phyloP scores from a whole-genome alignment of 225 moss, liverwort and hornwort species.

The Pseudoscleropodium purum region DNA sequence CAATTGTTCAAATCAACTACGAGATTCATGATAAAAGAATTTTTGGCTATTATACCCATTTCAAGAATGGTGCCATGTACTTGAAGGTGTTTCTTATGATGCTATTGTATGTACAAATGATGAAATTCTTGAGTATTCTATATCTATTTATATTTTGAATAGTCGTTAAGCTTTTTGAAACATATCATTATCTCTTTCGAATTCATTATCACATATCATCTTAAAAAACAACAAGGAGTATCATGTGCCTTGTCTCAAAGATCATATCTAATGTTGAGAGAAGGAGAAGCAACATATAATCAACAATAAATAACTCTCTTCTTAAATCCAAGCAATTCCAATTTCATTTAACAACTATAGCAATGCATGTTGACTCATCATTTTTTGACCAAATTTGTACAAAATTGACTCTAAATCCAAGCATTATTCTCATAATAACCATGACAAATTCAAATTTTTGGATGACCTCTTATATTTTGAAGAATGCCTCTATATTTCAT shows the following conservation, averaged over 20 bases:
- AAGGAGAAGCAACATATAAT: not conserved
- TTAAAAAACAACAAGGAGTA: not conserved
- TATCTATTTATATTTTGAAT: not conserved
- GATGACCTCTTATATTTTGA: not conserved
- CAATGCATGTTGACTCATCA: not conserved
- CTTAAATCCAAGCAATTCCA: not conserved
- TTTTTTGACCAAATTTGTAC: not conserved
- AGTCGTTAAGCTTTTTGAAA: not conserved
- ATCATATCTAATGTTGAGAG: not conserved
- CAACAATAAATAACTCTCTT: not conserved
- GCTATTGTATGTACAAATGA: too few relatives aligned
- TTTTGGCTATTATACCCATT: too few relatives aligned
- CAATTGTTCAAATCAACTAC: too few relatives aligned
- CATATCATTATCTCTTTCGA: not conserved
- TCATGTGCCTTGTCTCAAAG: not conserved
- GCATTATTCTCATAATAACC: rapidly evolving
- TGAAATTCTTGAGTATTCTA: too few relatives aligned
- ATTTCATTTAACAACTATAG: not conserved
- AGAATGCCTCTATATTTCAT: not conserved
- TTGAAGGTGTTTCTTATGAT: too few relatives aligned
- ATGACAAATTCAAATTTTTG: not conserved
- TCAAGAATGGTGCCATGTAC: too few relatives aligned
- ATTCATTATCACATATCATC: not conserved
- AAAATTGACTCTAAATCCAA: rapidly evolving
- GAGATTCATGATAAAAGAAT: too few relatives aligned